These are phyloP conservation scores for Nothomitra cinnamomea DNA, from an alignment of 2,329 filamentous ascomycete genomes.

Conservation along the genomic window DNA sequence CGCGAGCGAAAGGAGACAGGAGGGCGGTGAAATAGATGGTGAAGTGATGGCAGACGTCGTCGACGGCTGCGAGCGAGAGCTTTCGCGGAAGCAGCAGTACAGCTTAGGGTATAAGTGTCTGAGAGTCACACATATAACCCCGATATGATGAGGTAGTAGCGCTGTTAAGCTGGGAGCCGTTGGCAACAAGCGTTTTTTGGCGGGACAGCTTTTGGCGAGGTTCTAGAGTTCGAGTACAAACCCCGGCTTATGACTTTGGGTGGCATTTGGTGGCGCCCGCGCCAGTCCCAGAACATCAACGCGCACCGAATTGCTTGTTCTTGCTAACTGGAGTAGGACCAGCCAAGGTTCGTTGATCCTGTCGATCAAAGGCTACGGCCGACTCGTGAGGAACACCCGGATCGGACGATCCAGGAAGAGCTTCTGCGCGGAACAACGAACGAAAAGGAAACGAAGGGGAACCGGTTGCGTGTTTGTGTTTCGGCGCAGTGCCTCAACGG, in stretches of 20 bases:
- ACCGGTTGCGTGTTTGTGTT: neutral
- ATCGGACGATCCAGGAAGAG: neutral
- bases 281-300: constrained; percentile 2
- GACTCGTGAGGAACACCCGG: neutral
- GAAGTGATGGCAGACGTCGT: neutral
- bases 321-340: neutral
- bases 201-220: constrained; percentile 3
- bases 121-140: constrained; percentile 1
- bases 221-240: constrained; percentile 2
- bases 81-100: neutral
- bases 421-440: neutral
- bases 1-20: neutral
- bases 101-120: neutral
- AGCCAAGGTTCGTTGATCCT: neutral
- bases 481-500: neutral
- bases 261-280: constrained; percentile 2
- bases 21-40: neutral
- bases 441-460: neutral
- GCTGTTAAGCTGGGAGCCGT: neutral
- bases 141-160: neutral
- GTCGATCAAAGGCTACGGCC: neutral
- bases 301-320: neutral
- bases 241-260: neutral
- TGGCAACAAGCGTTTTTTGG: neutral
- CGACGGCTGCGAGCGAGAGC: neutral